Evolutionary conservation across 2,329 filamentous ascomycete genomes (phyloP), one percentile per base, ranked within the genome.

Genomic region (Ophiostoma sp.): DNA sequence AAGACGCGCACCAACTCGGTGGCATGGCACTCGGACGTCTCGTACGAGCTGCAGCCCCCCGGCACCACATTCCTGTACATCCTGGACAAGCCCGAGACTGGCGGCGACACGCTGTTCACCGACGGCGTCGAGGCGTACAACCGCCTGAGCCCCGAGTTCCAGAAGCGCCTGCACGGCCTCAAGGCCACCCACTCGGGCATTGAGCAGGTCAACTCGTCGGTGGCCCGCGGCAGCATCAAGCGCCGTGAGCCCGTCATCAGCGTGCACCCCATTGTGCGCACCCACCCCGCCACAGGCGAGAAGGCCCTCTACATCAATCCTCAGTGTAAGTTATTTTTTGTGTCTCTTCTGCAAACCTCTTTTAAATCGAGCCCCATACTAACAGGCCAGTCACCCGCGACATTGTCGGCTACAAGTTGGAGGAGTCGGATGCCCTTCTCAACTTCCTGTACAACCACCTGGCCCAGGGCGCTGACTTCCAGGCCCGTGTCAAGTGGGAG

Each of bases 41-140:
- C 70, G 65, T 71, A 71, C 68, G 70, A 71, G 68, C 65, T 27
- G 54, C 70, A 71, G 70, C 68, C 70, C 20, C 70, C 70, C 0
- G 92, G 93, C 39, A 97, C 93, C 0, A 96, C 94, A 0, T 96
- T 97, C 80, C 80, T 97, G 48, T 96, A 96, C 77, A 84, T 93
- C 67, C 85, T 97, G n/a, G 93, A 97, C 77, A 89, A 87, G 64
- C 93, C 93, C 0, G 83, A 86, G 54, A 89, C 87, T 0, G 93
- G 93, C 48, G 94, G 93, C 67, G 93, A 97, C 77, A 97, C 93
- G 0, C 81, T 96, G 3, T 97, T 96, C 76, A 87, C 85, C 65
- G 90, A 96, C 77, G 87, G 90, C 74, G 92, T 84, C 0, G 90
- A 91, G 78, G 93, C 94, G 0, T 97, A 97, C 78, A 86, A 88